Conservation (phyloP, 1,284 basidiomycete genomes). For the Hypsizygus ulmarius region DNA sequence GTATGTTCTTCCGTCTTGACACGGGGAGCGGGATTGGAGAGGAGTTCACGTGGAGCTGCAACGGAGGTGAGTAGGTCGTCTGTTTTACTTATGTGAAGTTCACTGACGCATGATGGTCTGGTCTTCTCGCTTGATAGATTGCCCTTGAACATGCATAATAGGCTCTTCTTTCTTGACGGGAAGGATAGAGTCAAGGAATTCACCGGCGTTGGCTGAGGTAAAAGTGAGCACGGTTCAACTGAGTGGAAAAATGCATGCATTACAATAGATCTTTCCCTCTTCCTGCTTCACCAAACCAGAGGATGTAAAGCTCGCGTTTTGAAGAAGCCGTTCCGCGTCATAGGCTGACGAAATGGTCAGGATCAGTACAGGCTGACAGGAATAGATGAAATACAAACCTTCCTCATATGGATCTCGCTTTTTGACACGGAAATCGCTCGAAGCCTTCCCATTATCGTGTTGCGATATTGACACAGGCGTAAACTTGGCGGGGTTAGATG, state of each 20-base stretch:
- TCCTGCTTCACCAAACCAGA: not conserved
- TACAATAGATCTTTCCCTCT: not conserved
- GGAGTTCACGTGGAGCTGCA: too few species aligned
- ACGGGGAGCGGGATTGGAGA: conserved; percentile 5
- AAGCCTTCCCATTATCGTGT: not conserved
- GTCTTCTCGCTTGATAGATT: too few species aligned
- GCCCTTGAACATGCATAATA: not conserved
- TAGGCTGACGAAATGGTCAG: conserved; percentile 1
- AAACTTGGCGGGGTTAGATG: not conserved
- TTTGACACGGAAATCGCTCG: not conserved
- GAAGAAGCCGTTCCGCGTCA: conserved; percentile 7
- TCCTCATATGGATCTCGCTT: conserved; percentile 20
- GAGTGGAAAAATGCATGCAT: not conserved
- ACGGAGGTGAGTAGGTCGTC: not conserved
- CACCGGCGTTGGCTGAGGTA: not conserved
- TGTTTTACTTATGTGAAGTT: too few species aligned
- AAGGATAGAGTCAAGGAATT: conserved; percentile 9
- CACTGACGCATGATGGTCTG: too few species aligned
- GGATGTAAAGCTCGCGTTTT: not conserved
- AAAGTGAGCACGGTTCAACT: not conserved
- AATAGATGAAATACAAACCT: conserved; percentile 4
- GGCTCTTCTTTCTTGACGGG: conserved; percentile 5
- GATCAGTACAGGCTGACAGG: not conserved
- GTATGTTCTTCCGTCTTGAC: conserved; percentile 4
- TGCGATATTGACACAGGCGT: not conserved